Percentiles rank a stretch among this genome's conserved stretches.
Conservation (phyloP, 2,329 filamentous ascomycete species). For the Podosphaera aphanis region DNA sequence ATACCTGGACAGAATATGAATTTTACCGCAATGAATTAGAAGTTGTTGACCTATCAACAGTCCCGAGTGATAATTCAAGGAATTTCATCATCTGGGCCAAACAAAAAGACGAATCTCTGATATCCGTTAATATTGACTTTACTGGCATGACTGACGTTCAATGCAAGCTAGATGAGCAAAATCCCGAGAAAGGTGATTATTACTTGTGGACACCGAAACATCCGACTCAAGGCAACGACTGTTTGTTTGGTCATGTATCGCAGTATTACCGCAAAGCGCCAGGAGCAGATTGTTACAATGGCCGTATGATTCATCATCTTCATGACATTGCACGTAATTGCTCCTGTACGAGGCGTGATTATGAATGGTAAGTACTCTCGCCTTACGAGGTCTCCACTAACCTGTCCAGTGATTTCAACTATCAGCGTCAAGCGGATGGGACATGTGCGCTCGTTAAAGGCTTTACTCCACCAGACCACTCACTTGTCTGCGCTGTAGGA, state of each 20-base stretch:
- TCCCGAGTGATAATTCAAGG: conserved; percentile 68
- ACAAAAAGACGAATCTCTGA: conserved; percentile 28
- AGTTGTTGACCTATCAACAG: conserved; percentile 62
- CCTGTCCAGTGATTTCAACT: conserved; percentile 64
- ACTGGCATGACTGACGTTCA: conserved; percentile 48
- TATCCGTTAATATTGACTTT: conserved; percentile 75
- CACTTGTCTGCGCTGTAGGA: conserved; percentile 31
- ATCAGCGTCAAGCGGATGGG: conserved; percentile 52
- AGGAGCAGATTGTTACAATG: conserved; percentile 63
- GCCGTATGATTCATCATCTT: conserved; percentile 43
- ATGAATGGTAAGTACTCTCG: conserved; percentile 50
- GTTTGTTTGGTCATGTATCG: conserved; percentile 77
- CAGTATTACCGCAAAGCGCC: conserved; percentile 77
- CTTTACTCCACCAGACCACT: conserved; percentile 37
- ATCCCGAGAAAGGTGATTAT: conserved; percentile 46
- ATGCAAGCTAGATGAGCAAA: conserved; percentile 43
- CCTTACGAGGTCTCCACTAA: conserved; percentile 5
- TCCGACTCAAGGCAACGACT: conserved; percentile 53
- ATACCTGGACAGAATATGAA: conserved; percentile 50
- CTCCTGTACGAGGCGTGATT: conserved; percentile 63
- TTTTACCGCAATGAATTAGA: conserved; percentile 51
- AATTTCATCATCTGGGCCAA: conserved; percentile 84
- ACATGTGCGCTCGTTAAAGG: conserved; percentile 59
- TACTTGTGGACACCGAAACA: conserved; percentile 72
- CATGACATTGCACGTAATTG: conserved; percentile 54